Evolutionary conservation across 2,329 filamentous ascomycete genomes (phyloP).

Genomic region (Whalleya microplaca): DNA sequence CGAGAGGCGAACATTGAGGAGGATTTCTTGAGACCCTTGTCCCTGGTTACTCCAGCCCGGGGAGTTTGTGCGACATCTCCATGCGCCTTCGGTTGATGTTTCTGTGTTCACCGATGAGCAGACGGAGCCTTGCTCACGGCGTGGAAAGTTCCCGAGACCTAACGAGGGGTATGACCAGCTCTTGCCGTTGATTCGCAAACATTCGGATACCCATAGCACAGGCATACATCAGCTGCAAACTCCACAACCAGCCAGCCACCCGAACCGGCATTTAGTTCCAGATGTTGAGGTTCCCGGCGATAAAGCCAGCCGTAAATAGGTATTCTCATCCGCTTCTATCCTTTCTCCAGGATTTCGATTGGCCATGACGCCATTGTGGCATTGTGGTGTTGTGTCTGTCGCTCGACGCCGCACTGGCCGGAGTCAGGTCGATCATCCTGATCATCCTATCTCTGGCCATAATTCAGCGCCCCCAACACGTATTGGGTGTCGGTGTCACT

Average conservation of each 20-base stretch:
- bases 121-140: constrained; percentile 31
- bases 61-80: constrained; percentile 14
- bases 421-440: no score
- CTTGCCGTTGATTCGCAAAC: constrained; percentile 27
- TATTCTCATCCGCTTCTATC: no score
- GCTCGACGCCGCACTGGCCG: no score
- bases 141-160: constrained; percentile 32
- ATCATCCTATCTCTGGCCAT: not conserved
- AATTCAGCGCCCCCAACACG: not conserved
- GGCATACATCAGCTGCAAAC: constrained; percentile 27
- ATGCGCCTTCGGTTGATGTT: constrained; percentile 34
- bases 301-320: no score
- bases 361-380: no score
- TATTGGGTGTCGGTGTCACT: constrained; percentile 7
- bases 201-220: constrained; percentile 32
- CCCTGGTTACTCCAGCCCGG: constrained; percentile 8
- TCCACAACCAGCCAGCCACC: constrained; percentile 18
- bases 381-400: no score
- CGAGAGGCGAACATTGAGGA: constrained; percentile 52
- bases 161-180: constrained; percentile 15
- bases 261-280: constrained; percentile 15
- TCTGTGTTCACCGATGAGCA: constrained; percentile 30
- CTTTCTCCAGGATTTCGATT: no score
- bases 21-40: constrained; percentile 11
- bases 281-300: not conserved